Conservation (phyloP, 1,284 basidiomycete genomes). For the Xerocomus minutiporus region DNA sequence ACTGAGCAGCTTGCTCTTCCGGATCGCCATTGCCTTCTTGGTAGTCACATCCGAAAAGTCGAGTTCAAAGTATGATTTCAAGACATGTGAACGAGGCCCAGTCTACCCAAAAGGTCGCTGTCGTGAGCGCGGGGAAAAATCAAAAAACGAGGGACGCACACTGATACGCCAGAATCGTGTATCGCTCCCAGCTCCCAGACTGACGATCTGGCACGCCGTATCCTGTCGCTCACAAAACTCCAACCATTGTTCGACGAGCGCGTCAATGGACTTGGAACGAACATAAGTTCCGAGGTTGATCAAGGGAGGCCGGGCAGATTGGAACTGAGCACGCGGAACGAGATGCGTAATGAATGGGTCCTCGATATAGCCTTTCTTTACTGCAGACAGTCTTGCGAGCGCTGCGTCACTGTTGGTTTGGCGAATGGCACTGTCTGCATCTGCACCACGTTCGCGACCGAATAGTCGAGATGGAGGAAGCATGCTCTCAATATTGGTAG, state of each 20-base stretch:
- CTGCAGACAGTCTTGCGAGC: conserved; percentile 75
- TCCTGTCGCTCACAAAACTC: conserved; percentile 20
- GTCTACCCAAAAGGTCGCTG: conserved; percentile 41
- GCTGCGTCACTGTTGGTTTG: conserved; percentile 74
- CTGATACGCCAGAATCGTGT: conserved; percentile 80
- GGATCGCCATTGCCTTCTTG: conserved; percentile 79
- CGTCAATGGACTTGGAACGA: conserved; percentile 77
- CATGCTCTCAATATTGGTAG: neutral
- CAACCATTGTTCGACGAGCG: conserved; percentile 73
- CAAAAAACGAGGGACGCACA: conserved; percentile 46
- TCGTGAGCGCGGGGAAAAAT: neutral
- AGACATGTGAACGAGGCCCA: conserved; percentile 41
- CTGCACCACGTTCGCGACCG: conserved; percentile 18
- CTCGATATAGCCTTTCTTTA: conserved; percentile 66
- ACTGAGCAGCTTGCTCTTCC: conserved; percentile 62
- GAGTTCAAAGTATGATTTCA: conserved; percentile 75
- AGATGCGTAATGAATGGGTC: conserved; percentile 70
- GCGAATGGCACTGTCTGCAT: conserved; percentile 57
- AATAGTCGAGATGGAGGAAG: conserved; percentile 17
- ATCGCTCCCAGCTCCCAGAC: conserved; percentile 28
- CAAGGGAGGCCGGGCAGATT: conserved; percentile 71
- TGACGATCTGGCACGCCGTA: conserved; percentile 26
- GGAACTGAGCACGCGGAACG: conserved; percentile 58
- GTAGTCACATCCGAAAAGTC: conserved; percentile 84
- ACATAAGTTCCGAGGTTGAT: conserved; percentile 96